phyloP scores from a whole-genome alignment of 2,329 filamentous ascomycete genomes.

The Hymenoscyphus infarciens region DNA sequence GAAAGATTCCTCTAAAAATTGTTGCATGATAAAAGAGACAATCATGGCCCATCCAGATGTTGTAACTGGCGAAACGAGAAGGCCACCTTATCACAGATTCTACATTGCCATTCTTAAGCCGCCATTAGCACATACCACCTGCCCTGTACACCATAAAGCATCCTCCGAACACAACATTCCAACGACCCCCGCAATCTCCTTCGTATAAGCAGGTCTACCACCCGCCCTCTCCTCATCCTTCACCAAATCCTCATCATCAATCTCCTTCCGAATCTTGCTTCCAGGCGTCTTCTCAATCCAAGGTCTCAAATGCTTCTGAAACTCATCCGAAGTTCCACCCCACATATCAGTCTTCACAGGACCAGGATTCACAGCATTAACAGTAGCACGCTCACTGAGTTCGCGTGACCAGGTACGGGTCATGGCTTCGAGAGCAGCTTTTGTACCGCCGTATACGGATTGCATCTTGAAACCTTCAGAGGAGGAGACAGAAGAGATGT shows the following conservation, averaged over 20 bases:
- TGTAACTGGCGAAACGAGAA: not conserved
- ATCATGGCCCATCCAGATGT: no score
- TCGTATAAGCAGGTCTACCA: constrained; percentile 60
- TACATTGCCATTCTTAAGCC: constrained; percentile 56
- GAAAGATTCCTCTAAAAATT: no score
- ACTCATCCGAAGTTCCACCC: constrained; percentile 50
- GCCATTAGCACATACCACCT: constrained; percentile 76
- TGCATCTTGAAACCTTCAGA: constrained; percentile 56
- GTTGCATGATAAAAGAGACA: no score
- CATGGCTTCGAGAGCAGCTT: constrained; percentile 65
- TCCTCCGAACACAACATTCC: constrained; percentile 72
- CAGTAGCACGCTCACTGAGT: constrained; percentile 57
- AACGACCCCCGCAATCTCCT: constrained; percentile 72
- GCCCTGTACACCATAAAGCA: constrained; percentile 74
- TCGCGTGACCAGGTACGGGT: constrained; percentile 66
- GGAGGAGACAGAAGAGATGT: constrained; percentile 56
- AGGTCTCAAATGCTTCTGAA: constrained; percentile 56
- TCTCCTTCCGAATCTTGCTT: constrained; percentile 53
- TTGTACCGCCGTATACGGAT: constrained; percentile 62
- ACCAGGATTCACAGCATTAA: constrained; percentile 64
- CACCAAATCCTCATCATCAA: constrained; percentile 61
- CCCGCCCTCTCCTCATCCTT: constrained; percentile 52
- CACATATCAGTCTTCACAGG: constrained; percentile 68
- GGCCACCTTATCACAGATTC: not conserved
- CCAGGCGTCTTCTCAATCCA: constrained; percentile 64